phyloP scores from a whole-genome alignment of 768 basidiomycete species.

The Dendrothele bispora region DNA sequence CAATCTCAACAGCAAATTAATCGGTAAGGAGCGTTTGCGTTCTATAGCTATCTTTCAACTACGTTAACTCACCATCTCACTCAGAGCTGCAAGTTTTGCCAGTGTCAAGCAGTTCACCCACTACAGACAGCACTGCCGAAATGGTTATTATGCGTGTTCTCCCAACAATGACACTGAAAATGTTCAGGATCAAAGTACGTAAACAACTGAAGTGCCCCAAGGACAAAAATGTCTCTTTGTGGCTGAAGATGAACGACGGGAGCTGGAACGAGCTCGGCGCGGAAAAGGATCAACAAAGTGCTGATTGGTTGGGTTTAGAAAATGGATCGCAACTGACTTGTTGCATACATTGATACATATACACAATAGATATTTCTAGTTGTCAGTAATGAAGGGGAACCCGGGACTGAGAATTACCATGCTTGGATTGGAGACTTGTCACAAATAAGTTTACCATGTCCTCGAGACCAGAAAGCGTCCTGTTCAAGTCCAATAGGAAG shows the following conservation, averaged over 20 bases:
- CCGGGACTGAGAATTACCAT: background rate
- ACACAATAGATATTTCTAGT: background rate
- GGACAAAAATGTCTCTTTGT: slow-evolving; percentile 42
- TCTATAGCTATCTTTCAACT: background rate
- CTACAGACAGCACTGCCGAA: slow-evolving; percentile 12
- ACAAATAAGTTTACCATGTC: slow-evolving; percentile 12
- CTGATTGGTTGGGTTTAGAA: slow-evolving; percentile 77
- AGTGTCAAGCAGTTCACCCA: too few species aligned
- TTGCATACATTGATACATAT: slow-evolving; percentile 13
- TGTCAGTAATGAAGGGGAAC: too few species aligned
- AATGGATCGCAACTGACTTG: slow-evolving; percentile 37
- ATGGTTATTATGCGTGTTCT: slow-evolving; percentile 50
- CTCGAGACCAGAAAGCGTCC: slow-evolving; percentile 30
- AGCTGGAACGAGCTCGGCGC: slow-evolving; percentile 43
- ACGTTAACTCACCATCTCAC: too few species aligned
- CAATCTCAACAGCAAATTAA: slow-evolving; percentile 60
- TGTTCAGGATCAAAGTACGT: slow-evolving; percentile 62
- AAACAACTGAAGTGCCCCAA: slow-evolving; percentile 44
- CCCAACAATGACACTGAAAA: slow-evolving; percentile 65
- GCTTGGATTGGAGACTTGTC: background rate
- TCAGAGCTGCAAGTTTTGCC: slow-evolving; percentile 25
- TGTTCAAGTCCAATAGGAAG: too few species aligned
- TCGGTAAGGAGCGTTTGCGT: slow-evolving; percentile 47
- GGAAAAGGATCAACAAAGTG: slow-evolving; percentile 49
- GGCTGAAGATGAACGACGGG: slow-evolving; percentile 56